Evolutionary conservation across 2,329 filamentous ascomycete genomes (phyloP), one percentile per base, ranked within the genome.

Genomic region (Hirsutella thompsonii): DNA sequence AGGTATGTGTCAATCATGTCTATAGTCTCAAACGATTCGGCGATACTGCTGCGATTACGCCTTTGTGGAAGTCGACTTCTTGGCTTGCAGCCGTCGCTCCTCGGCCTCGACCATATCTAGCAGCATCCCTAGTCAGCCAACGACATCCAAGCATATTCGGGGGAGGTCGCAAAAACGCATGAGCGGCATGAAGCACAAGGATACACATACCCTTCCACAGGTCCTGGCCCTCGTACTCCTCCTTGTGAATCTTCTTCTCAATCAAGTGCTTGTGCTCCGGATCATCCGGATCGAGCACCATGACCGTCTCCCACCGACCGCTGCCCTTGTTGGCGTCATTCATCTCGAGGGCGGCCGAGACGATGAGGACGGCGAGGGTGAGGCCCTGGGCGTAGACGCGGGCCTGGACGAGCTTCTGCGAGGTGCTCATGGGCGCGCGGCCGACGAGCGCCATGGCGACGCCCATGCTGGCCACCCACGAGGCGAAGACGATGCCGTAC

Each of bases 311-410:
- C 83, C 83, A 94, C 58, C 82, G 73, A 48, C 81, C 83, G 55
- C 74, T 74, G 38, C 86, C 86, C 56, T 74, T 75, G 57, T 79
- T 80, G 49, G 82, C 83, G 62, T 98, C 92, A 41, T 62, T 64
- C 48, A 75, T 70, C 76, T 95, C 89, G 52, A 95, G 83, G 10
- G 78, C 83, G 37, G 90, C 87, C 26, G 79, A 83, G 42, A 85
- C 78, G 55, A 94, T 74, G 42, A 95, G 69, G 39, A 94, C 86
- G 47, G 81, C 83, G 37, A 95, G 69, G 5, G 89, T 94, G 52
- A 94, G 67, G 5, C 84, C 87, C 68, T 95, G 89, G 3, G 89
- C 89, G 63, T 94, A 94, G 49, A 95, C 83, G 74, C 89, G 81
- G 20, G 88, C 89, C 71, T 95, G 89, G 14, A 95, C 89, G 19